Base-by-base conservation (phyloP, 1,284 basidiomycete species). In the Anthracocystis setariae region DNA sequence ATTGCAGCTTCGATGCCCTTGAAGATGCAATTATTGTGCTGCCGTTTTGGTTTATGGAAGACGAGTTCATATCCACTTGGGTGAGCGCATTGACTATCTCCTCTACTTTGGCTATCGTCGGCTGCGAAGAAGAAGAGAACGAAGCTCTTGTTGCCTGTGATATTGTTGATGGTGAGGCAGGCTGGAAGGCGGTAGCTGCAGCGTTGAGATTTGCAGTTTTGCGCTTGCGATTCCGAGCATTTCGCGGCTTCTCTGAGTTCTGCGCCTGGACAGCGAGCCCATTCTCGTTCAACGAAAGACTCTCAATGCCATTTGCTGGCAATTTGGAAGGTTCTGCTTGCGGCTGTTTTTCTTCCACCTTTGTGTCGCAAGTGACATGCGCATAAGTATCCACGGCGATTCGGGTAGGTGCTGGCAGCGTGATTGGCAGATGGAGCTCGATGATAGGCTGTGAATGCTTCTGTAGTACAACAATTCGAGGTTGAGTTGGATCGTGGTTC, bases 371-470 rank as follows among this genome's bases (percentile, higher is more conserved):
- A 15, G 17, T 17, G 13, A 25, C 33, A 18, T 46, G 13, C 17
- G 49, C 48, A 20, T 33, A 60, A 2, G 65, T 54, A 2, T 68
- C 46, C 2, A 72, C 68, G 4, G 21, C 23, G 8, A 66, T 55
- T 8, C 46, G 38, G 4, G 59, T 72, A 0, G 63, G 68, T 33
- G 48, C 32, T 3, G 68, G 68, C 44, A 72, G 32, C 2, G 51
- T 60, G 33, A 72, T 50, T 5, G 68, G 63, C 7, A 72, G 44
- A 21, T 40, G 18, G 5, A 66, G 43, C 25, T 66, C 57, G 5
- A 66, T 23, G 13, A 66, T 24, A 1, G 63, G 57, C 25, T 56
- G 43, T 10, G 63, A 57, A 24, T 47, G 21, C 17, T 25, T 46
- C 10, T 47, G 48, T 8, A 60, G 12, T 1, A 66, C 21, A 39